Base-by-base conservation (phyloP, 768 basidiomycete genomes). In the Termitomyces sp. region DNA sequence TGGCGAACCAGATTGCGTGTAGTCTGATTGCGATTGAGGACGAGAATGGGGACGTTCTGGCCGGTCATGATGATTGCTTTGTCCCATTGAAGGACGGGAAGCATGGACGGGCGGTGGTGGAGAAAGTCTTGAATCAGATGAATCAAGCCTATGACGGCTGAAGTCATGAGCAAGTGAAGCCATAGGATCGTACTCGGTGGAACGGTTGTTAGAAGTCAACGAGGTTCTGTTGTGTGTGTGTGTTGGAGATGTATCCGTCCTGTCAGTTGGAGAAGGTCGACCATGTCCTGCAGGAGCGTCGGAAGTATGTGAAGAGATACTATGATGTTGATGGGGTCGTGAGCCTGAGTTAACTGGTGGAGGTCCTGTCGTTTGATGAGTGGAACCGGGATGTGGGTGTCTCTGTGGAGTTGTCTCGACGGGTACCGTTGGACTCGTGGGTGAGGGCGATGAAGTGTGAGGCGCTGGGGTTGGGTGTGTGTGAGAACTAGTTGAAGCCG, bases 131-230 rank as follows among this genome's bases (percentile, higher is more conserved):
- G 56, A 44, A 12, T 33, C 45, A n/a, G 56, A 40, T 12, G 67
- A 42, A 22, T 73, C 70, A 20, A 79, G 63, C n/a, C 58, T 66
- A 23, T 75, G 69, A 35, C 68, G 65, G 38, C 66, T 66, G 52
- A 81, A 75, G 42, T 74, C 71, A 54, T 74, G 68, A 4, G 69
- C 59, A 16, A 78, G 66, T 16, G 68, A 59, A 50, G 65, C 43
- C 22, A 74, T 60, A 32, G 70, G 58, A 56, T 69, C 66, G 44
- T 67, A 64, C 6, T 51, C n/a, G 7, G 20, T 13, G 7, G 46
- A 20, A 39, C 46, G 16, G 5, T 36, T 40, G 41, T n/a, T n/a
- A 20, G 42, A 12, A 36, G 27, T 13, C 27, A 50, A 46, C 15
- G 23, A 32, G 4, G 47, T 44, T 32, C 44, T 46, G 31, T 47